Base-by-base conservation (phyloP, 2,329 filamentous ascomycete species). In the Pseudocercospora pini-densiflorae region DNA sequence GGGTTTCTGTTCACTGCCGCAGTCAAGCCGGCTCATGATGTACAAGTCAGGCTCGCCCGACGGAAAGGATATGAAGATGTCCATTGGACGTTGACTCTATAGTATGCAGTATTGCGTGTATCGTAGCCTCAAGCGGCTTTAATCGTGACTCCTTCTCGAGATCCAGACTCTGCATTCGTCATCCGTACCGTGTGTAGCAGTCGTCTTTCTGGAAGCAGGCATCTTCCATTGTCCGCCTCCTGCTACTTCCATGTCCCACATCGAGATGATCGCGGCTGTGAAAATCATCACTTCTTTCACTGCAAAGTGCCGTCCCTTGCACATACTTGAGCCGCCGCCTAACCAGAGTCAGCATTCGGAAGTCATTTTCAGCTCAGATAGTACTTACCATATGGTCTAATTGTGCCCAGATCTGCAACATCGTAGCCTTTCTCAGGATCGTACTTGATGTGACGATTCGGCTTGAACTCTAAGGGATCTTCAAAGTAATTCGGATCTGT, bases 241-340 rank as follows among this genome's bases (percentile, higher is more conserved):
- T 0, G 77, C 79, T 0, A 84, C 79, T 59, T 84, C 77, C 64
- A 88, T 81, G 53, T 88, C 83, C 85, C 86, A 89, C 70, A 86
- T 80, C 7, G 81, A 77, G 23, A 88, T 71, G 29, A 88, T 80
- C 1, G 82, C 81, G n/a, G 85, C 85, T 1, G 81, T 80, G 55
- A 86, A 82, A n/a, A 82, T 76, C 47, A 88, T 70, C 23, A 83
- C 80, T 71, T 84, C 80, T 57, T 81, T 79, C 71, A 86, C 82
- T 4, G 83, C 84, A 65, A 86, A 84, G 2, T 77, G 75, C 12
- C 82, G 79, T 5, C 83, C 83, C 72, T 85, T 85, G 66, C 83
- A 85, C 69, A 84, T 83, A 61, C 70, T 76, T 27, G 64, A 61
- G 10, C 83, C 85, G 10, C 80, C 81, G 16, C 82, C 83, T 77